Base-by-base conservation (phyloP, 352 stramenopile species). In the Phytophthora ramorum region DNA sequence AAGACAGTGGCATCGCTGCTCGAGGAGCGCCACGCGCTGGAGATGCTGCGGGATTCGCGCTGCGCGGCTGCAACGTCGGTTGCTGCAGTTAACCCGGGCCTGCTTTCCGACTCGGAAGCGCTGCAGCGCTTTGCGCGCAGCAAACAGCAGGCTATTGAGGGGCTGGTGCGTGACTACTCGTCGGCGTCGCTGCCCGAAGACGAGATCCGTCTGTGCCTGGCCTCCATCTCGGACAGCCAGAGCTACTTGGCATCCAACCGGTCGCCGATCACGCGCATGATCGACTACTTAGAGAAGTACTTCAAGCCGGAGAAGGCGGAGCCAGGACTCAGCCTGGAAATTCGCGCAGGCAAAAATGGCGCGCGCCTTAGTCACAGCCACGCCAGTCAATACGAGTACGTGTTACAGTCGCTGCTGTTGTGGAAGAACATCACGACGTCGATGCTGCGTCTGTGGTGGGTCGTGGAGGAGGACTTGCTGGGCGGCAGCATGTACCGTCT, bases 1-100 rank as follows among this genome's bases (percentile, higher is more conserved):
- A 72, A 83, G 50, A 97, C 93, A 24, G 92, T 98, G 3, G 66
- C 59, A 19, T 72, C 77, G 10, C 90, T 97, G 63, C 69, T 98
- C 17, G 62, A 94, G 49, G 73, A 89, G 49, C 66, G 71, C 17
- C 70, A 90, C 12, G 79, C 73, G 13, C 63, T 94, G 41, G 72
- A 81, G 1, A 69, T 98, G 49, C 74, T 98, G 28, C 32, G 77
- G 24, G 93, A 98, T 76, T 56, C 69, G 7, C 79, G 87, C 26
- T 79, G 95, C 37, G 58, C 79, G 22, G 51, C 71, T 14, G 92
- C 94, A 12, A 95, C 88, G 34, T 61, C 78, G 37, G 78, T 87
- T n/a, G 63, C 52, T 53, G 45, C 61, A 3, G 32, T 56, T n/a
- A 38, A 73, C 19, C 45, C 57, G 13, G 44, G 67, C 10, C 34